Conservation (phyloP, 75 land plant genomes). For the Sequoia sempervirens region DNA sequence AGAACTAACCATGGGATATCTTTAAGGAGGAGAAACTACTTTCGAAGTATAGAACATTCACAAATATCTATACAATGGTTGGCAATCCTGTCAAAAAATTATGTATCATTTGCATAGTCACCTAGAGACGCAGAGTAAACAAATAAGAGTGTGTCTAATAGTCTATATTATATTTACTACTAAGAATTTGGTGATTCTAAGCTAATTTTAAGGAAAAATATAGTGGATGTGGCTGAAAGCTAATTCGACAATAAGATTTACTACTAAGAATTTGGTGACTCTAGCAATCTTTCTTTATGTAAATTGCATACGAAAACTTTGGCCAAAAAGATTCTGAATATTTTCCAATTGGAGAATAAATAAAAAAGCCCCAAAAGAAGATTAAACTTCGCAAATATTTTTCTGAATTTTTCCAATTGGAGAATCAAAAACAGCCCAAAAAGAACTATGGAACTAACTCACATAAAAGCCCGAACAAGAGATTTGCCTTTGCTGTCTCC, state of each 20-base stretch:
- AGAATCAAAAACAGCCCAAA: neutral
- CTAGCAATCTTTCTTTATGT: neutral
- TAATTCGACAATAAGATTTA: neutral
- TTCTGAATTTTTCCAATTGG: neutral
- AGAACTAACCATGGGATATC: neutral
- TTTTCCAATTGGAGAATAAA: neutral
- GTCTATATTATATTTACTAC: neutral
- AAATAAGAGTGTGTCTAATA: too few species aligned
- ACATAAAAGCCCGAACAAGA: constrained; percentile 90
- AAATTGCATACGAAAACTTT: neutral
- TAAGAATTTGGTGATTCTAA: neutral
- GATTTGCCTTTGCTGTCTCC: constrained; percentile 96
- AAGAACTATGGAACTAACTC: constrained; percentile 5
- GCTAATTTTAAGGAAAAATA: neutral
- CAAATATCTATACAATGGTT: neutral
- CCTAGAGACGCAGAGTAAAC: neutral
- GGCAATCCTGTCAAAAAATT: too few species aligned
- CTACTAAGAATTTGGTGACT: neutral
- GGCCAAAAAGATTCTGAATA: neutral
- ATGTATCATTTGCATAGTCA: neutral
- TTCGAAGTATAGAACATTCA: neutral
- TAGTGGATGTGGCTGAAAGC: too few species aligned
- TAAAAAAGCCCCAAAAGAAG: neutral
- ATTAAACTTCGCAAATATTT: neutral
- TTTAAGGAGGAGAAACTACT: neutral